Evolutionary conservation across 1,139 yeast species (phyloP).

Genomic region (Fermentozyma sake): DNA sequence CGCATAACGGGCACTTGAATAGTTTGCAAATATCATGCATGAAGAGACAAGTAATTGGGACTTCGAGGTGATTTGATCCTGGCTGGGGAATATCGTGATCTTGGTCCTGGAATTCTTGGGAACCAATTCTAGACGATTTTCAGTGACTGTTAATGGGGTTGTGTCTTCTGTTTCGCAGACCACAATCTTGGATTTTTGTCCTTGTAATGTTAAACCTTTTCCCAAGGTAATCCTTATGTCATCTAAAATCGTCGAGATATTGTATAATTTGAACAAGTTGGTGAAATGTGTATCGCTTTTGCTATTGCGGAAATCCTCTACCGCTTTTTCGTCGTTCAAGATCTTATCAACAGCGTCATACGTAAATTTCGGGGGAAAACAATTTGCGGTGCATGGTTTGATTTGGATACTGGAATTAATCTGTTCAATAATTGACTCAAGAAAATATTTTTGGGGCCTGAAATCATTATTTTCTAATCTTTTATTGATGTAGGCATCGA

Average conservation of each 20-base stretch:
- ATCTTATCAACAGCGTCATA: slow-evolving; percentile 32
- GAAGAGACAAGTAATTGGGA: slow-evolving; percentile 70
- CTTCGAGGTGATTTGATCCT: slow-evolving; percentile 17
- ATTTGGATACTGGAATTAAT: slow-evolving; percentile 13
- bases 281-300: slow-evolving; percentile 15
- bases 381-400: slow-evolving; percentile 19
- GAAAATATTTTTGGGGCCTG: slow-evolving; percentile 13
- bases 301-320: slow-evolving; percentile 6
- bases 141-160: slow-evolving; percentile 10
- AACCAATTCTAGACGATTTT: slow-evolving; percentile 13
- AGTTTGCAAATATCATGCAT: slow-evolving; percentile 75
- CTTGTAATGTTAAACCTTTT: slow-evolving; percentile 9
- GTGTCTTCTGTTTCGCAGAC: not conserved
- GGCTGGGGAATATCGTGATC: slow-evolving; percentile 12
- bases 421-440: slow-evolving; percentile 11
- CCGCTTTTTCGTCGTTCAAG: slow-evolving; percentile 14
- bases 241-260: slow-evolving; percentile 24
- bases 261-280: slow-evolving; percentile 26
- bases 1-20: slow-evolving; percentile 54
- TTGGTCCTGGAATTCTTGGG: slow-evolving; percentile 6
- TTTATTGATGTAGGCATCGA: slow-evolving; percentile 20
- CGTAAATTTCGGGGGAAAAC: slow-evolving; percentile 36
- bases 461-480: slow-evolving; percentile 12
- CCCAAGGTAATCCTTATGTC: slow-evolving; percentile 20
- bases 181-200: slow-evolving; percentile 1